Evolutionary conservation across 2,329 filamentous ascomycete species (phyloP).

Genomic region (Raffaelea ambrosiae): DNA sequence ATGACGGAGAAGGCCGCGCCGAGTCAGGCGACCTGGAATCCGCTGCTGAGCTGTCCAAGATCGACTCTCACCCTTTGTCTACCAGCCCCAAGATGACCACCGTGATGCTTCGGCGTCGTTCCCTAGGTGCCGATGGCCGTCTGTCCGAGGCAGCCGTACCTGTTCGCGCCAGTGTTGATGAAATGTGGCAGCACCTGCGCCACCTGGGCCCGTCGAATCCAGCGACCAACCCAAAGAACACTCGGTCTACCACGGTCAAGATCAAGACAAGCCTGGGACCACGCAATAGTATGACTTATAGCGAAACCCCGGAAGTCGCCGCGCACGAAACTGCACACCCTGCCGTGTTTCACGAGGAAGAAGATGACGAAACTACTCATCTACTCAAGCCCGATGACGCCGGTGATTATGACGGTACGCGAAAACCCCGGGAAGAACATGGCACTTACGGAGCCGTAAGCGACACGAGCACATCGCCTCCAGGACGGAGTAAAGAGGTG

Average conservation of each 20-base stretch:
- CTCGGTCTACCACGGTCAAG: conserved; percentile 55
- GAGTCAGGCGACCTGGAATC: conserved; percentile 9
- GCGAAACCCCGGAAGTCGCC: not conserved
- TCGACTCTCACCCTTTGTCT: conserved; percentile 29
- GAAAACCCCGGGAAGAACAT: no score
- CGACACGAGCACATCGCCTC: no score
- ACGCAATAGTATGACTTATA: not conserved
- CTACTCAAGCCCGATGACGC: conserved; percentile 30
- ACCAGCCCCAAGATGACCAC: conserved; percentile 45
- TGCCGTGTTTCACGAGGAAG: conserved; percentile 12
- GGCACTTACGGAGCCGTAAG: no score
- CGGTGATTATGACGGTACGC: no score
- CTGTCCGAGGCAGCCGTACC: conserved; percentile 38
- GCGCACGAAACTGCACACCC: conserved; percentile 6
- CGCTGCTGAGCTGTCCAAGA: not conserved
- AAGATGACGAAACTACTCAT: conserved; percentile 31
- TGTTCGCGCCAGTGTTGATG: conserved; percentile 51
- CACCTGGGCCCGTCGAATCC: conserved; percentile 60
- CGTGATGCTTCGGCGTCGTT: conserved; percentile 51
- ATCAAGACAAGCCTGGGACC: conserved; percentile 38
- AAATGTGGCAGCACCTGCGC: conserved; percentile 56
- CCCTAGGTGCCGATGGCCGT: conserved; percentile 44
- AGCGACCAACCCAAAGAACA: conserved; percentile 55
- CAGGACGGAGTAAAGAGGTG: no score
- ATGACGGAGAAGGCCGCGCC: conserved; percentile 13